Evolutionary conservation across 1,139 yeast genomes (phyloP), one percentile per base, ranked within the genome.

Genomic region (Taphrina wiesneri): DNA sequence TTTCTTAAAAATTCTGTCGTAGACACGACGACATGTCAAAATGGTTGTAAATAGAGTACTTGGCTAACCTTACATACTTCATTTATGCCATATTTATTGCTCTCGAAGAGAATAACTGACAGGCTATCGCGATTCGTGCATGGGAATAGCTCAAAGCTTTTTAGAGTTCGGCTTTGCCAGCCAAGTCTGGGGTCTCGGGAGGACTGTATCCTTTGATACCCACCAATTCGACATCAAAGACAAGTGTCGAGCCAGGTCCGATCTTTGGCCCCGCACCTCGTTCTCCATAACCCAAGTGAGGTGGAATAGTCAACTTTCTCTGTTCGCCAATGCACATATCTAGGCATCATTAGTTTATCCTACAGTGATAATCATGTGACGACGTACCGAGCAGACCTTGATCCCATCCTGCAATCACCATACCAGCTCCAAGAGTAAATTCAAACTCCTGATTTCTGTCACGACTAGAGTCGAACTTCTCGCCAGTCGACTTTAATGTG

Each of bases 401-500:
- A 77, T 93, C 99, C 88, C 96, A 93, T 71, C 98, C 99, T 80
- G 90, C 90, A 82, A 95, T 95, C 75, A 96, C 97, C 80, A 93
- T 98, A 75, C 99, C 99, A 78, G 88, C 90, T 74, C 99, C 99
- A 73, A 93, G 85, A 71, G 85, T 85, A 80, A 93, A 95, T 70
- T 81, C 79, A 78, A 95, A 93, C 75, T 99, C 99, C 82, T 90
- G 92, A 73, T 99, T 98, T 71, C 88, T 83, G 73, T 97, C 91
- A 13, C 45, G 49, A 85, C 93, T 93, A 79, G 93, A 91, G 83
- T 93, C 99, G 74, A 93, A 93, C 59, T 89, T 93, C 78, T 88
- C 89, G 72, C 98, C 99, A 81, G 90, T 90, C 81, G 88, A 87
- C 23, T 56, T 51, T 77, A 93, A 86, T 82, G 93, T 93, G 76